Conservation (phyloP, 2,329 filamentous ascomycete genomes). For the Nannizzia gypsea region DNA sequence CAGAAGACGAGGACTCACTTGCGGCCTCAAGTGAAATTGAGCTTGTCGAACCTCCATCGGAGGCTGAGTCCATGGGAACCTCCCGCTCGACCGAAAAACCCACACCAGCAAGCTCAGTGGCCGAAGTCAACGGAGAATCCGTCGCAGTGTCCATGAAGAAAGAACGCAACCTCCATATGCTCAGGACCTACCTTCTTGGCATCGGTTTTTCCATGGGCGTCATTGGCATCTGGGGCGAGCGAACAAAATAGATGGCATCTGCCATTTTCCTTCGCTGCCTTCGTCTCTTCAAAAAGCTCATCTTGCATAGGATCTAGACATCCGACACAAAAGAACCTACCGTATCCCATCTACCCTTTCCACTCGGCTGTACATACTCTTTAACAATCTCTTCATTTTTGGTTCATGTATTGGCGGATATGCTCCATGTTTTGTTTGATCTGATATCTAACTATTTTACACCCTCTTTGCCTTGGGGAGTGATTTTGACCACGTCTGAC, state of each 20-base stretch:
- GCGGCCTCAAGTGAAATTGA: constrained; percentile 14
- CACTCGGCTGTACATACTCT: not conserved
- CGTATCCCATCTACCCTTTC: not conserved
- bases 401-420: not conserved
- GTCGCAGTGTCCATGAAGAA: constrained; percentile 34
- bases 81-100: not conserved
- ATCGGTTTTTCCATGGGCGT: constrained; percentile 36
- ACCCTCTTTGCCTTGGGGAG: not conserved
- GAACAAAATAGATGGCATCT: not conserved
- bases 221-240: constrained; percentile 39
- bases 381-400: not conserved
- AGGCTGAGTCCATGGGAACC: constrained; percentile 9
- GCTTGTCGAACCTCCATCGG: constrained; percentile 11
- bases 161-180: constrained; percentile 30
- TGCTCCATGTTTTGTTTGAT: not conserved
- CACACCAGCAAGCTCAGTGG: constrained; percentile 16
- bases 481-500: not conserved
- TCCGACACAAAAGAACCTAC: not conserved
- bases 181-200: constrained; percentile 30
- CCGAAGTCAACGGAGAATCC: constrained; percentile 36
- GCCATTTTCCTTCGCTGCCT: not conserved
- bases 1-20: constrained; percentile 14
- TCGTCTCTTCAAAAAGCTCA: not conserved
- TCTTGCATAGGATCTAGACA: not conserved
- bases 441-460: not conserved